Base-by-base conservation (phyloP, 1,284 basidiomycete genomes). In the Microbotryum silenes-acaulis region DNA sequence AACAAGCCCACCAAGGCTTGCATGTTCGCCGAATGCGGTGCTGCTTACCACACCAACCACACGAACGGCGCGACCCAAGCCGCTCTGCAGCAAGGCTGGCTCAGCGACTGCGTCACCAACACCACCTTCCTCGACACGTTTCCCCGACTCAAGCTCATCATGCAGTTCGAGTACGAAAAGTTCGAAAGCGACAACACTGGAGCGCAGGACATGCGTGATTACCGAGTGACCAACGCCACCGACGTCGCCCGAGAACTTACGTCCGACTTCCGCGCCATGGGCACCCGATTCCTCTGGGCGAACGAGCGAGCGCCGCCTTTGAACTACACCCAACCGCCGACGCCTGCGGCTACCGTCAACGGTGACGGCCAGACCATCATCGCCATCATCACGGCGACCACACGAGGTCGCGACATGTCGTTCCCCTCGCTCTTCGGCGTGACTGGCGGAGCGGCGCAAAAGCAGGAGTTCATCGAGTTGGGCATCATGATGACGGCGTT, bases 111-210 rank as follows among this genome's bases (percentile, higher is more conserved):
- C 55, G 52, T 66, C 47, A 61, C 59, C 31, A 67, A 63, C 53
- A 27, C 53, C 10, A 25, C 61, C n/a, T 45, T 71, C 49, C 52
- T 56, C 60, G 60, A 66, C 57, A 33, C 46, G 20, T 69, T 67
- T 64, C 65, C 69, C 31, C 66, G 68, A 6, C 46, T 67, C 58
- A 70, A 66, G 62, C 52, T 66, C 37, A 56, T 69, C 64, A 72
- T 70, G 69, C 67, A 70, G 47, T 72, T 72, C 65, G 71, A 72
- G 60, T 70, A 71, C 65, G 64, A 70, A 48, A 70, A 72, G 63
- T 31, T 25, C 48, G 71, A 72, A 56, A 62, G 61, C 12, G 61
- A 62, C 31, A 71, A 72, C 62, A 52, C 59, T 49, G 65, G 65
- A 27, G 29, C 49, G 4, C 16, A 58, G 29, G 71, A 72, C 63